phyloP scores from a whole-genome alignment of 768 basidiomycete genomes.

The Xanthoconium stramineum region DNA sequence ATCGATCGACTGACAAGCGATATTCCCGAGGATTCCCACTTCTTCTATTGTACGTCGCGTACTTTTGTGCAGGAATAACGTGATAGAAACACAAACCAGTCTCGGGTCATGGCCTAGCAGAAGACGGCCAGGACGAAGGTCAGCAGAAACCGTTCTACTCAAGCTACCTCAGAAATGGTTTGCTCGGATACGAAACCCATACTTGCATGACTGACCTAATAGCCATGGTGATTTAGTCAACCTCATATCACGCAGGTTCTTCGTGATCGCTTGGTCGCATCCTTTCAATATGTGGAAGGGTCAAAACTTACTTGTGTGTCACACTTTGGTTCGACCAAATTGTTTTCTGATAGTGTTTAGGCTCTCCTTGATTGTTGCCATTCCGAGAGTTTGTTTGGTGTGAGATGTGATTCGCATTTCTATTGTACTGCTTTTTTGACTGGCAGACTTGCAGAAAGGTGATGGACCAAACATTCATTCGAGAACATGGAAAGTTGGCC shows the following conservation, averaged over 20 bases:
- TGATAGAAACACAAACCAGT: slow-evolving; percentile 1
- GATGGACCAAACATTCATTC: slow-evolving; percentile 14
- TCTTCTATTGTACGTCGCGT: slow-evolving; percentile 50
- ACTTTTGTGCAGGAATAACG: too few relatives aligned
- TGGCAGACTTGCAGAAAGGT: slow-evolving; percentile 18
- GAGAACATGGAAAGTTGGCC: slow-evolving; percentile 12
- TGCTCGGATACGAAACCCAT: slow-evolving; percentile 18
- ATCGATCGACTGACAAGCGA: slow-evolving; percentile 42
- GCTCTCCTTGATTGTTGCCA: slow-evolving; percentile 32
- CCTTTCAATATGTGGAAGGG: slow-evolving; percentile 16
- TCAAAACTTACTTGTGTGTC: slow-evolving; percentile 22
- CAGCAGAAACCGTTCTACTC: background rate
- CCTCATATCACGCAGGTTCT: slow-evolving; percentile 14
- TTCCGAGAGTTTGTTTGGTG: slow-evolving; percentile 27
- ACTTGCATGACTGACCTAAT: slow-evolving; percentile 10
- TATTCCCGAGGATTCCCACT: slow-evolving; percentile 42
- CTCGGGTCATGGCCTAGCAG: slow-evolving; percentile 24
- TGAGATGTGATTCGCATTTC: background rate
- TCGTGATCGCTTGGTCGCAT: slow-evolving; percentile 18
- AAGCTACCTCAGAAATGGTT: slow-evolving; percentile 18
- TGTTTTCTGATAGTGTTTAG: slow-evolving; percentile 7
- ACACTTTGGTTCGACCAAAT: background rate
- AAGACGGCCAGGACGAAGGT: slow-evolving; percentile 50
- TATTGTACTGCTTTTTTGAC: background rate
- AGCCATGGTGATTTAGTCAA: background rate